Base-by-base conservation (phyloP, 164 flowering plant species). In the Vitis cinerea region DNA sequence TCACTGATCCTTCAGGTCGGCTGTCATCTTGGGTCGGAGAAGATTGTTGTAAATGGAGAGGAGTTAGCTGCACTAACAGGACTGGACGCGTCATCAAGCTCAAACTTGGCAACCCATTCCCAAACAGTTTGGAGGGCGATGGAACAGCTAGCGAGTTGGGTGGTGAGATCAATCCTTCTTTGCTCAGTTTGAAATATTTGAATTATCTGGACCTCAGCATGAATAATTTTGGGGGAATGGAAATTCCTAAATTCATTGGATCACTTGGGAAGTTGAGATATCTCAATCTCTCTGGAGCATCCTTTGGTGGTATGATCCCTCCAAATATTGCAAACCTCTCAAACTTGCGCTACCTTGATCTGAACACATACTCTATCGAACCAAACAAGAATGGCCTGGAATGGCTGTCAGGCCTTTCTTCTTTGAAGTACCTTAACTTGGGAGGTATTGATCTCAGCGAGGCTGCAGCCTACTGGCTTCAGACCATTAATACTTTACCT, bases 21-120 rank as follows among this genome's bases (percentile, higher is more conserved):
- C 75, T 77, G 13, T 67, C 75, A 50, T 77, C 76, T 15, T 78
- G 81, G 84, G 49, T 13, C 7, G 76, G 76, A 2, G 23, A 48
- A 30, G 72, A 78, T 52, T 81, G 81, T 23, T 81, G 81, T 51
- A 16, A 17, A n/a, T 81, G 81, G 81, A 14, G 47, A 29, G 80
- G 81, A 10, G 70, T 81, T 19, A 13, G 9, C 0, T 81, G 84
- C 49, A 44, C 53, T 67, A 69, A 61, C 44, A 50, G 0, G 3
- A 73, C 73, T 9, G 74, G 81, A 0, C 65, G 62, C 50, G 78
- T 81, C 15, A 2, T 50, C 10, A 67, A 47, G 59, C 66, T 77
- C 31, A 14, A 67, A 10, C 72, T 80, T 3, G 31, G 59, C 7
- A 74, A 54, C 53, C 57, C 59, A 19, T 55, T 15, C 29, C 53